Evolutionary conservation across 2,329 filamentous ascomycete species (phyloP), one percentile per base, ranked within the genome.

Genomic region (Exophiala oligosperma): DNA sequence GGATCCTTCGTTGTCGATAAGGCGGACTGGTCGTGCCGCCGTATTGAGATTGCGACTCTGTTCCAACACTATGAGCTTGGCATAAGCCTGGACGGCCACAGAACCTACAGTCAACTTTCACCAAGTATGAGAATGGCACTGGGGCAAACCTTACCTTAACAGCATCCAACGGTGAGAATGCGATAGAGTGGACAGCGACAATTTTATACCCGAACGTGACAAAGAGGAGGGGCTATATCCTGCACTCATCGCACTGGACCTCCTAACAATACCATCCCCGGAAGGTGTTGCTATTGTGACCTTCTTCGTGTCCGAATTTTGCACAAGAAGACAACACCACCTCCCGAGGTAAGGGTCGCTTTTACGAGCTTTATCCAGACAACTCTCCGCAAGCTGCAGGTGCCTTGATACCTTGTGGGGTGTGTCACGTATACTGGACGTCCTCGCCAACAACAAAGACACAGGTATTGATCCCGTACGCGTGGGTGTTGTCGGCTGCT

Each of bases 401-500:
- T 52, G 83, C 84, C 5, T 71, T 84, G 61, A 84, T 80, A 4
- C 83, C 84, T 26, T 87, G 7, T 87, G 84, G 83, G 84, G 81
- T 56, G 81, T 85, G 2, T 79, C 80, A 65, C 81, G 83, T 52
- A 76, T 86, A 63, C 79, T 87, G 50, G 84, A 87, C 68, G 82
- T 77, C 14, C 75, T 87, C 38, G 83, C 85, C 73, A 69, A 68
- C 11, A 77, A 75, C 23, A 74, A 77, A 1, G 74, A 75, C 40
- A 65, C 68, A 11, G 69, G 69, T 9, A 84, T 87, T 68, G 77
- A 83, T 69, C 65, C 76, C 24, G 74, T 68, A 38, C 74, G 73
- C 2, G 70, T 84, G 21, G 84, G 81, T 49, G 83, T 86, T 1
- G 86, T 83, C 12, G 84, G 84, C 4, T 87, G 84, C 75, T 86